Conservation (phyloP, 805 yeast species). For the Metschnikowia lachancei region DNA sequence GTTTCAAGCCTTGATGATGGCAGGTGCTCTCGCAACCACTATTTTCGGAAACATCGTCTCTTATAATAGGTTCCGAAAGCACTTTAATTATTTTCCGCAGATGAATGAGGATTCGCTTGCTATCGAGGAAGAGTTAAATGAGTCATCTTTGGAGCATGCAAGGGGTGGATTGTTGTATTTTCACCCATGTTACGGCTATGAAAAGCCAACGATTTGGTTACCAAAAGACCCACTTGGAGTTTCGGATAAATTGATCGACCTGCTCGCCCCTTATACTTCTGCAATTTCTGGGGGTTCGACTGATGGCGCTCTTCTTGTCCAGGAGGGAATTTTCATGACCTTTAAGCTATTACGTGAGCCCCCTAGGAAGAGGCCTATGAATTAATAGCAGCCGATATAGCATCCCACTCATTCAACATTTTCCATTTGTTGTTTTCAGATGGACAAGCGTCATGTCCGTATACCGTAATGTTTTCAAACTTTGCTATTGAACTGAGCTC, state of each 20-base stretch:
- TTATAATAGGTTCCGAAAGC: slow-evolving; percentile 37
- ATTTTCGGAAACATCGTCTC: slow-evolving; percentile 55
- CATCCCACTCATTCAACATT: slow-evolving; percentile 17
- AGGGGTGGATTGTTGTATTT: slow-evolving; percentile 24
- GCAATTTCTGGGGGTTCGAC: slow-evolving; percentile 16
- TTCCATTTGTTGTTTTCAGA: slow-evolving; percentile 17
- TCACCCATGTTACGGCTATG: slow-evolving; percentile 40
- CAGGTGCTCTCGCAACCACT: slow-evolving; percentile 50
- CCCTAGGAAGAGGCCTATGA: slow-evolving; percentile 3
- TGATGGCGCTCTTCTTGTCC: slow-evolving; percentile 11
- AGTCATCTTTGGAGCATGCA: not conserved
- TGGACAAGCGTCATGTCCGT: slow-evolving; percentile 19
- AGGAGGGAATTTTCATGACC: slow-evolving; percentile 7
- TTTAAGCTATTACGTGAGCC: slow-evolving; percentile 14
- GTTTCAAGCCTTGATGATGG: slow-evolving; percentile 52
- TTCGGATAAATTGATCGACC: slow-evolving; percentile 6
- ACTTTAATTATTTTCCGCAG: slow-evolving; percentile 31
- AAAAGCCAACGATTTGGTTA: slow-evolving; percentile 39
- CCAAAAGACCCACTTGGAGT: slow-evolving; percentile 25
- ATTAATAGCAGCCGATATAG: slow-evolving; percentile 16
- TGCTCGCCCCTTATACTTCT: slow-evolving; percentile 1
- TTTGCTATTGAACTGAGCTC: slow-evolving; percentile 14
- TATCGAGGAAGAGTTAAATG: not conserved
- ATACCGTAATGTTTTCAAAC: slow-evolving; percentile 13
- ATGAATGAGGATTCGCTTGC: slow-evolving; percentile 3